Conservation (phyloP, 2,329 filamentous ascomycete genomes). For the Verticillium albo-atrum region DNA sequence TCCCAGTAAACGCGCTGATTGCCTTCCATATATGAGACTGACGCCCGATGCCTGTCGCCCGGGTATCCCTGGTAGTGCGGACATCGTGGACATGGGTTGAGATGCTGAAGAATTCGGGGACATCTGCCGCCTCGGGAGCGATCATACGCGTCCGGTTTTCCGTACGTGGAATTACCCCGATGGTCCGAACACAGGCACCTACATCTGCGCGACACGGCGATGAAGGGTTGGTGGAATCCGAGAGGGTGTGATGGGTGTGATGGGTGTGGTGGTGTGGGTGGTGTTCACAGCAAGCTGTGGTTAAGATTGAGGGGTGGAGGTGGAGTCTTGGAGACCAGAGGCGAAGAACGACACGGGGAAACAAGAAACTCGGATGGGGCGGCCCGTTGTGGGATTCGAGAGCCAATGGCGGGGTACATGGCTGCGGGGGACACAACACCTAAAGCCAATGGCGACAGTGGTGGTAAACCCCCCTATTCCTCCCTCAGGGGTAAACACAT, state of each 20-base stretch:
- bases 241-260: neutral
- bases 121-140: neutral
- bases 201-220: neutral
- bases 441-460: neutral
- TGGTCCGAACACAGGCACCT: neutral
- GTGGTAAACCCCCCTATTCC: neutral
- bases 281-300: neutral
- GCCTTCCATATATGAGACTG: neutral
- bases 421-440: neutral
- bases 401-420: neutral
- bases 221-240: neutral
- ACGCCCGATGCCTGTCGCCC: neutral
- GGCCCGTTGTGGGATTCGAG: neutral
- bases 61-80: neutral
- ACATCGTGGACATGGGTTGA: neutral
- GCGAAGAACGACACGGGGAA: neutral
- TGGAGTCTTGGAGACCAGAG: neutral
- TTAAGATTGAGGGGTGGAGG: neutral
- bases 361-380: neutral
- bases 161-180: neutral
- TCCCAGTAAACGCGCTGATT: neutral
- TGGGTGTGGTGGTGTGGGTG: neutral
- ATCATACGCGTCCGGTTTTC: neutral
- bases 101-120: neutral
- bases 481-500: neutral